A percentile compares a stretch with the other conserved stretches of the same genome.
phyloP scores from a whole-genome alignment of 1,284 basidiomycete genomes.

The Ustilago trichophora region DNA sequence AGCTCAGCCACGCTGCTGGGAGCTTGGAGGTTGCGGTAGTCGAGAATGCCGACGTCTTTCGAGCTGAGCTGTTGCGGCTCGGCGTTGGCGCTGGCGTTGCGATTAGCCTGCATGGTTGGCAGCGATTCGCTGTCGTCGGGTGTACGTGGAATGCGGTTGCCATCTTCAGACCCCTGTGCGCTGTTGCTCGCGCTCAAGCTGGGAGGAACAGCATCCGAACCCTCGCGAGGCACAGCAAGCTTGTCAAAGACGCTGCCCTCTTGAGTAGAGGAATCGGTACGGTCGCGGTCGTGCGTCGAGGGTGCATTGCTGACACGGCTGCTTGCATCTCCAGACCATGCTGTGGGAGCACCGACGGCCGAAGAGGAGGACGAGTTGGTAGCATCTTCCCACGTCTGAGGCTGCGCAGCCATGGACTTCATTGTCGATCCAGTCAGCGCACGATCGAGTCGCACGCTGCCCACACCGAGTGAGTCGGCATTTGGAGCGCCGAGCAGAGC shows the following conservation, averaged over 20 bases:
- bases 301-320: background rate
- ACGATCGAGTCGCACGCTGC: slow-evolving; percentile 25
- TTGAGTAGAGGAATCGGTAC: slow-evolving; percentile 20
- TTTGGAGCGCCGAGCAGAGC: background rate
- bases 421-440: slow-evolving; percentile 32
- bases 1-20: background rate
- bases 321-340: background rate
- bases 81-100: slow-evolving; percentile 1
- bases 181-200: slow-evolving; percentile 40
- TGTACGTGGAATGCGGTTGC: slow-evolving; percentile 34
- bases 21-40: slow-evolving; percentile 11
- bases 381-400: slow-evolving; percentile 33
- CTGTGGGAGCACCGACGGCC: slow-evolving; percentile 7
- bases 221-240: slow-evolving; percentile 31
- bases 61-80: no score
- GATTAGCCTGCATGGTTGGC: slow-evolving; percentile 6
- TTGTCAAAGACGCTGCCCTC: slow-evolving; percentile 45
- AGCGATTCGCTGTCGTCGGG: slow-evolving; percentile 30
- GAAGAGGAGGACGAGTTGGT: slow-evolving; percentile 1
- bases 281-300: slow-evolving; percentile 15
- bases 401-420: slow-evolving; percentile 38
- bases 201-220: slow-evolving; percentile 33
- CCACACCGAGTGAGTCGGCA: no score
- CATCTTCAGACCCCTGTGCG: slow-evolving; percentile 43
- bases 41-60: background rate